These are phyloP conservation scores for Neofusicoccum kwambonambiense DNA, from an alignment of 2,329 filamentous ascomycete genomes.

Conservation along the genomic window DNA sequence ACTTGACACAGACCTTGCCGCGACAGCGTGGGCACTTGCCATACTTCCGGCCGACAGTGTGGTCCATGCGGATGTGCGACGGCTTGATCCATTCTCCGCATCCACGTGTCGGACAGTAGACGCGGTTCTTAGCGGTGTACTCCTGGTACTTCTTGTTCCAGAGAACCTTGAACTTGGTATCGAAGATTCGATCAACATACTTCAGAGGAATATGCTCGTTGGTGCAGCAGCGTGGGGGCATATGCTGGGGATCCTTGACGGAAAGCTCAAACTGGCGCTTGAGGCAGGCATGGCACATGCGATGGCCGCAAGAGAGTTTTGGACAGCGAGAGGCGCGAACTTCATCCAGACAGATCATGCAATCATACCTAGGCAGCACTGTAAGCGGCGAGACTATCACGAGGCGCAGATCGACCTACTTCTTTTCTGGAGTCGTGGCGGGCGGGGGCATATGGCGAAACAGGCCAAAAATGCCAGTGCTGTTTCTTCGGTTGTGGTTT, in stretches of 20 bases:
- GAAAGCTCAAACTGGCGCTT: conserved; percentile 73
- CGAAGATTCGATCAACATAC: conserved; percentile 74
- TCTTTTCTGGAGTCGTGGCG: conserved; percentile 25
- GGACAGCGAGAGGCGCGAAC: conserved; percentile 37
- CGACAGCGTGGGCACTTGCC: conserved; percentile 71
- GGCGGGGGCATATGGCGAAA: conserved; percentile 30
- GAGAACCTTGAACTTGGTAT: conserved; percentile 68
- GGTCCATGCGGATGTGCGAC: conserved; percentile 60
- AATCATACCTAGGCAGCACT: neutral
- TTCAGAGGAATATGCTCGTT: conserved; percentile 69
- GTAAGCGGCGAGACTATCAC: neutral
- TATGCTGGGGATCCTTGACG: conserved; percentile 72
- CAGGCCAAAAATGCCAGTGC: conserved; percentile 32
- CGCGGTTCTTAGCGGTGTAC: conserved; percentile 68
- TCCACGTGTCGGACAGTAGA: conserved; percentile 71
- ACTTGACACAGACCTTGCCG: conserved; percentile 71
- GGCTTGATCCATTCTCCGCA: conserved; percentile 83
- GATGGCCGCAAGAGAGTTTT: conserved; percentile 74
- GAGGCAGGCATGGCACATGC: conserved; percentile 77
- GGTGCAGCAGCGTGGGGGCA: conserved; percentile 83
- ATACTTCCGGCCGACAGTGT: conserved; percentile 52
- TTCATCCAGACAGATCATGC: conserved; percentile 1
- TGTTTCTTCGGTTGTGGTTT: conserved; percentile 28
- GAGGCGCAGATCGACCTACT: conserved; percentile 29
- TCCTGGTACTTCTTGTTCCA: conserved; percentile 84